Evolutionary conservation across 768 basidiomycete species (phyloP).

Genomic region (Brasilioporus rufonigricans): DNA sequence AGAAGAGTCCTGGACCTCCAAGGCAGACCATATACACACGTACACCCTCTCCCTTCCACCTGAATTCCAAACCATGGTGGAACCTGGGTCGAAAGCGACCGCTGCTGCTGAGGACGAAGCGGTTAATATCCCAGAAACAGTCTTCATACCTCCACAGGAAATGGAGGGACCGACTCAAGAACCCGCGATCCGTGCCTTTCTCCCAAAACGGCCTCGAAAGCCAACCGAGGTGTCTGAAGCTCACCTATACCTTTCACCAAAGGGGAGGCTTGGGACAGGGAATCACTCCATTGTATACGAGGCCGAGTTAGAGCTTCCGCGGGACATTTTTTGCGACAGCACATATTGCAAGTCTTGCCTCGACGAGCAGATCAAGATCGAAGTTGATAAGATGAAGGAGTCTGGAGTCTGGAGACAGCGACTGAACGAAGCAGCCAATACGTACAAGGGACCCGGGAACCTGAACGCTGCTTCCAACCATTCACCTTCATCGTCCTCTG

Average conservation of each 20-base stretch:
- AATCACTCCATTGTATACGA: conserved; percentile 50
- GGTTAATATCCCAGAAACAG: not conserved
- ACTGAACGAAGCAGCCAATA: not conserved
- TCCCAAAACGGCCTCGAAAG: conserved; percentile 25
- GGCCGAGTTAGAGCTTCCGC: conserved; percentile 51
- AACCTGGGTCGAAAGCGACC: conserved; percentile 7
- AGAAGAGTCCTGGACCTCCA: conserved; percentile 25
- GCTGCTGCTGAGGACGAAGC: conserved; percentile 3
- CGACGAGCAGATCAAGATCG: conserved; percentile 26
- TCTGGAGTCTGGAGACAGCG: conserved; percentile 13
- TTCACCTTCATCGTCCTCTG: not conserved
- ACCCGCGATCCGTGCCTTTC: conserved; percentile 28
- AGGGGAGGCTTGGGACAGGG: conserved; percentile 38
- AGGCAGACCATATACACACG: conserved; percentile 22
- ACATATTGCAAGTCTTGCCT: conserved; percentile 41
- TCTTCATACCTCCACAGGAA: conserved; percentile 21
- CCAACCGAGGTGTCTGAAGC: conserved; percentile 34
- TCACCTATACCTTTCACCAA: conserved; percentile 47
- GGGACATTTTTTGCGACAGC: conserved; percentile 35
- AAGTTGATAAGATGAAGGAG: conserved; percentile 12
- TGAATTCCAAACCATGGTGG: conserved; percentile 4
- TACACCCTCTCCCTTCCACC: conserved; percentile 30
- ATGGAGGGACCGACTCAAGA: conserved; percentile 24
- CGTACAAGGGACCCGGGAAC: not conserved
- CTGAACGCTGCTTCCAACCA: not conserved